phyloP scores from a whole-genome alignment of 2,329 filamentous ascomycete species.

The Paracorniculantispora psalliotae region DNA sequence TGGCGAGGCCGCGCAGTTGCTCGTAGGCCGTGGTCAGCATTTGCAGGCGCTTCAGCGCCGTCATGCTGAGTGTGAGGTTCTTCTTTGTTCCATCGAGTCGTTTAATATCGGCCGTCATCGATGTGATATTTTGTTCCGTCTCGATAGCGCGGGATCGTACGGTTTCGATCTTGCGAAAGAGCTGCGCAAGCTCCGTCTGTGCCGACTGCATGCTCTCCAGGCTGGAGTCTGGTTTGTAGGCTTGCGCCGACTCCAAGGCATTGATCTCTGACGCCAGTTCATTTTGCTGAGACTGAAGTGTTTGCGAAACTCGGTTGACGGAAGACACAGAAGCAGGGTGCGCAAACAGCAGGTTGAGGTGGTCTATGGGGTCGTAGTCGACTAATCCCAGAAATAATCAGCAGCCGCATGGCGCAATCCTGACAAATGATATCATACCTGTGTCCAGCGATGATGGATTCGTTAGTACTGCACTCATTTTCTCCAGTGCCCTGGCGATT shows the following conservation, averaged over 20 bases:
- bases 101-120: slow-evolving; percentile 99
- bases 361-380: slow-evolving; percentile 88
- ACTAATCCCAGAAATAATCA: slow-evolving; percentile 29
- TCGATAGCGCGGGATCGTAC: slow-evolving; percentile 83
- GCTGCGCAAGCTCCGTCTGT: slow-evolving; percentile 79
- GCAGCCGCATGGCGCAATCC: not conserved
- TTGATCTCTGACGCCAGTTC: slow-evolving; percentile 75
- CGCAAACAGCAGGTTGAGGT: slow-evolving; percentile 90
- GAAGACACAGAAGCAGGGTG: slow-evolving; percentile 80
- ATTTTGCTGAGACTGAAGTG: slow-evolving; percentile 72
- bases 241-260: slow-evolving; percentile 69
- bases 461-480: slow-evolving; percentile 10
- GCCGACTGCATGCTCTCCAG: slow-evolving; percentile 88
- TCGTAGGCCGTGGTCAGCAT: slow-evolving; percentile 99
- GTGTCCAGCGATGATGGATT: slow-evolving; percentile 13
- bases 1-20: slow-evolving; percentile 77
- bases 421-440: not conserved
- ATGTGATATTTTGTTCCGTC: slow-evolving; percentile 93
- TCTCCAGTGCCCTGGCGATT: not conserved
- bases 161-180: slow-evolving; percentile 92
- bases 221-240: slow-evolving; percentile 79
- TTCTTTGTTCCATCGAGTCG: slow-evolving; percentile 92
- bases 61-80: slow-evolving; percentile 96
- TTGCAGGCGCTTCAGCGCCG: slow-evolving; percentile 89
- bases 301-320: slow-evolving; percentile 67